Evolutionary conservation across 257 asterid species (phyloP).

Genomic region (Mitragyna speciosa): DNA sequence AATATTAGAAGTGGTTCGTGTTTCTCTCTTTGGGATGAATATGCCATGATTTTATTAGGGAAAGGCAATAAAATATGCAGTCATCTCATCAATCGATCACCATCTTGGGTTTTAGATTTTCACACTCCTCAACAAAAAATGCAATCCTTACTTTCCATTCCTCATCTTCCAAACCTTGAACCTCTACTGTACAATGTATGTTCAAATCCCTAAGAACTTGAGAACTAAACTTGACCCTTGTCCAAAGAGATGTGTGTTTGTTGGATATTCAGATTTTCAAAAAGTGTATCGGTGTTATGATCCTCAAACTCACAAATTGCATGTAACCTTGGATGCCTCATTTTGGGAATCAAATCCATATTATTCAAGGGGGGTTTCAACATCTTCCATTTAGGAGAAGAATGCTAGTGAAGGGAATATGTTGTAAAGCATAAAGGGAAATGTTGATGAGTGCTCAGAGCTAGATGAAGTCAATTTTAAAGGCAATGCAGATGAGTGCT

Average conservation of each 20-base stretch:
- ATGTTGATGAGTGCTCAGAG: no score
- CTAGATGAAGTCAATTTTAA: no score
- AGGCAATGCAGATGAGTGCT: no score
- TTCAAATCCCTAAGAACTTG: not conserved
- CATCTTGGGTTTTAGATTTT: not conserved
- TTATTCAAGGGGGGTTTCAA: not conserved
- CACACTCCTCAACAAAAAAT: constrained; percentile 4
- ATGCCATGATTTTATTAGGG: not conserved
- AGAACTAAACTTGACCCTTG: not conserved
- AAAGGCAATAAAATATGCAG: not conserved
- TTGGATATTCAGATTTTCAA: constrained; percentile 4
- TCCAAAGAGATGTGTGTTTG: not conserved
- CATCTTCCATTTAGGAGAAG: not conserved
- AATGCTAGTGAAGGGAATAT: not conserved
- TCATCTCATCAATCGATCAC: constrained; percentile 1
- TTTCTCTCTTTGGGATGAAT: constrained; percentile 18
- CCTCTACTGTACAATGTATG: not conserved
- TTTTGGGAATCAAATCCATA: constrained; percentile 6
- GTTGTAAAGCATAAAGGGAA: no score
- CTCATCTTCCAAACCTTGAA: constrained; percentile 3
- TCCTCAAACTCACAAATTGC: not conserved
- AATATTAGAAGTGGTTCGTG: not conserved
- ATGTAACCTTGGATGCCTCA: constrained; percentile 12
- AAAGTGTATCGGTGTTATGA: constrained; percentile 15
- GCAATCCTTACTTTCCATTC: not conserved